Base-by-base conservation (phyloP, 108 stramenopile genomes). In the Fistulifera pelliculosa region DNA sequence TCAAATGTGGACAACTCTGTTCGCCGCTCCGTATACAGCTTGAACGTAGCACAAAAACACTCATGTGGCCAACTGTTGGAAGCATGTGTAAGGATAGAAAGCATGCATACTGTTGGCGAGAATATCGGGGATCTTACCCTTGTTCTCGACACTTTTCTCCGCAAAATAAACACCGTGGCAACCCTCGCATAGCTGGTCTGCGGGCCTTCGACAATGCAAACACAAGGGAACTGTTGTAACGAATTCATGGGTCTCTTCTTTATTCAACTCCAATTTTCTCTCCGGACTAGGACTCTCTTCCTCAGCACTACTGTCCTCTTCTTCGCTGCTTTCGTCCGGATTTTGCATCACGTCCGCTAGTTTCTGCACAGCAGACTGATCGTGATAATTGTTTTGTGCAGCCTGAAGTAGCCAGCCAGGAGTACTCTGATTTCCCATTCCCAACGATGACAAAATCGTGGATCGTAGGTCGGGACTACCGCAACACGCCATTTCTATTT, bases 141-240 rank as follows among this genome's bases (percentile, higher is more conserved):
- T 41, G 27, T 14, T 42, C 16, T 23, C 59, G 57, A 58, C 89
- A 91, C 7, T 7, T 40, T 13, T 53, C 52, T 4, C 50, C 47
- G 55, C 89, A 91, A 64, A 87, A 91, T 91, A 91, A 18, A 62
- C 73, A 18, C 80, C 89, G 15, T 60, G 42, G 41, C 89, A 91
- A 49, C 47, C 47, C 38, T 42, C 42, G 56, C 89, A 91, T 0
- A 85, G 50, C 40, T 50, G 43, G 10, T 57, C 44, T 10, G 79
- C 60, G 18, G 81, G 77, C 15, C 80, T 31, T 58, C 90, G 75
- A 62, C 90, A 92, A 53, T 92, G 71, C 21, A 85, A 52, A 62
- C 90, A 92, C 1, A 92, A 61, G 15, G 83, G 74, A 13, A 56
- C 67, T 31, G 64, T 69, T 26, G 82, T 71, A 19, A 80, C 68